phyloP scores from a whole-genome alignment of 768 basidiomycete genomes.

The Pisolithus orientalis region DNA sequence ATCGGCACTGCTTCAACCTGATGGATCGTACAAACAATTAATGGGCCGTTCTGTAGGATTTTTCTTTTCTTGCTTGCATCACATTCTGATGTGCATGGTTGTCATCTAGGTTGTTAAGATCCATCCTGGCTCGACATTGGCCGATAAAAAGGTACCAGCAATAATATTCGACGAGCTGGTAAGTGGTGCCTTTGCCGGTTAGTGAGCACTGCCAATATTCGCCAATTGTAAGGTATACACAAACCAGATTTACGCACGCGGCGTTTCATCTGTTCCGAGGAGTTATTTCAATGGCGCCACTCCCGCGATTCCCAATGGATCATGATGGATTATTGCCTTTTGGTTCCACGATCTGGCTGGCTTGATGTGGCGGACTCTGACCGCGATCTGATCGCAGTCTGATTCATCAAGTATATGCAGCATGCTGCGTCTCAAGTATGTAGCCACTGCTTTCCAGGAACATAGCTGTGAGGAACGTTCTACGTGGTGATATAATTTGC shows the following conservation, averaged over 20 bases:
- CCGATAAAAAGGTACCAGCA: conserved; percentile 74
- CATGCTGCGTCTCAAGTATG: no score
- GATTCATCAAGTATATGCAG: no score
- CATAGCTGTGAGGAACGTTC: neutral
- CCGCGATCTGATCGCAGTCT: no score
- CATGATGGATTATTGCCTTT: conserved; percentile 1
- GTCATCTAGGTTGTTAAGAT: conserved; percentile 65
- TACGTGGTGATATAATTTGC: no score
- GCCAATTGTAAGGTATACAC: conserved; percentile 57
- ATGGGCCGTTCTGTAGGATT: conserved; percentile 59
- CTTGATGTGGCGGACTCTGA: neutral
- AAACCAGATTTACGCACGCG: conserved; percentile 81
- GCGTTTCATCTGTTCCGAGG: conserved; percentile 79
- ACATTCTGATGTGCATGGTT: conserved; percentile 1
- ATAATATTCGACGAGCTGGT: conserved; percentile 95
- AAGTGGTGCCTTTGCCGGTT: conserved; percentile 20
- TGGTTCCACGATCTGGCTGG: neutral
- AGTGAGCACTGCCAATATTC: neutral
- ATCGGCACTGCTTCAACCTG: conserved; percentile 76
- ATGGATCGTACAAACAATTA: conserved; percentile 81
- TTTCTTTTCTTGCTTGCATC: neutral
- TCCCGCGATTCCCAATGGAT: conserved; percentile 10
- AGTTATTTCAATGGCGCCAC: conserved; percentile 31
- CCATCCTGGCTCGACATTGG: conserved; percentile 81
- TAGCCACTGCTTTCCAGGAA: neutral